Evolutionary conservation across 768 basidiomycete genomes (phyloP), one percentile per base, ranked within the genome.

Genomic region (Omphalotus guepiniiformis): DNA sequence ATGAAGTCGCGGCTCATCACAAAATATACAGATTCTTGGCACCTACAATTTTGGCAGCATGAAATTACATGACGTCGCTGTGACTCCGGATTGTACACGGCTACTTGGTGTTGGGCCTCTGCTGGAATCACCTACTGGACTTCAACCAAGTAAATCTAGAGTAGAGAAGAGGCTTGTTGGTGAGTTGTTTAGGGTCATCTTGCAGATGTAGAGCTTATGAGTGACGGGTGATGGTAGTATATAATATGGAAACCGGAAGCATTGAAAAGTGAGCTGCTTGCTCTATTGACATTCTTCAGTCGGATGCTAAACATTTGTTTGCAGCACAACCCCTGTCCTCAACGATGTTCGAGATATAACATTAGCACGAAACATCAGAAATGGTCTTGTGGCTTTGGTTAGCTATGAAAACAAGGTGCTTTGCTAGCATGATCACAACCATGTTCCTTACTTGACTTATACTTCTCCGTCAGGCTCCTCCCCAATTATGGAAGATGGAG

Each of bases 351-450:
- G 81, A 42, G 80, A 86, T 56, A 79, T 88, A 30, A 83, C 82
- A 0, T 60, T 87, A 23, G 76, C 82, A 38, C 70, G 73, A 45
- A 76, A 74, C 43, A 55, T 60, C 5, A 60, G 64, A 23, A 63
- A 65, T 48, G 83, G 81, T 18, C 67, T 78, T 5, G 68, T 81
- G 6, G 86, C 82, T 16, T 62, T 89, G 42, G 74, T 88, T 39
- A 86, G 84, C 59, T 87, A 85, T 56, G 85, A 88, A 58, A 78
- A 83, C 56, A 82, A 82, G 73, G 85, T 80, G 23, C n/a, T 66
- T 37, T 5, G 6, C 23, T 13, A 7, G 15, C 18, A 2, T 26
- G 35, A 13, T 34, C 21, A 1, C 8, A 18, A 9, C 7, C 23
- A 21, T 16, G 8, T 9, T 23, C 23, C 15, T 30, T 3, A 38